Evolutionary conservation across 306 rosid species (phyloP).

Genomic region (Ziziphus jujuba): DNA sequence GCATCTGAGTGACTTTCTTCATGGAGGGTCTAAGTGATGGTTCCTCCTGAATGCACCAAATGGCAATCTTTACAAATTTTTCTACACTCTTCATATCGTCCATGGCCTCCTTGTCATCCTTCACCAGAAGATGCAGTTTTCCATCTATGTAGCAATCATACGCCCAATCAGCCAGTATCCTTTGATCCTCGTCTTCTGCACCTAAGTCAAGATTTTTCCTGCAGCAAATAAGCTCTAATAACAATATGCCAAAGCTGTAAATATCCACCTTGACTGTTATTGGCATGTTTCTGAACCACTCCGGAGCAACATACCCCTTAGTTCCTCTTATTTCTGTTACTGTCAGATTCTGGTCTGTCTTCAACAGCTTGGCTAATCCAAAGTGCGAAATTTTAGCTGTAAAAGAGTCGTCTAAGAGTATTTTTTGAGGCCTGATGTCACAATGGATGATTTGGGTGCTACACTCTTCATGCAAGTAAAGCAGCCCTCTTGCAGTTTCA

Average conservation of each 20-base stretch:
- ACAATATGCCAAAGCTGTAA: constrained; percentile 32
- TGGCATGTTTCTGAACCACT: constrained; percentile 24
- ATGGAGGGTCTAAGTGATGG: too few species aligned
- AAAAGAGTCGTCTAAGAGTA: constrained; percentile 26
- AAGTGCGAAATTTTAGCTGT: constrained; percentile 25
- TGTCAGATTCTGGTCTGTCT: neutral
- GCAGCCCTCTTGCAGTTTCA: constrained; percentile 31
- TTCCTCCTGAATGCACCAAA: too few species aligned
- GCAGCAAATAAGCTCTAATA: constrained; percentile 24
- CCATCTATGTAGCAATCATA: too few species aligned
- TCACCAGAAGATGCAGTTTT: too few species aligned
- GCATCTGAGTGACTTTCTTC: too few species aligned
- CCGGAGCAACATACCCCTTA: constrained; percentile 31
- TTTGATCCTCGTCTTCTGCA: neutral
- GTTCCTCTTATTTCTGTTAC: constrained; percentile 17
- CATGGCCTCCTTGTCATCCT: too few species aligned
- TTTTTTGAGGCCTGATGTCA: constrained; percentile 38
- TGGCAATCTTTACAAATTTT: too few species aligned
- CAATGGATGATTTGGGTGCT: constrained; percentile 29
- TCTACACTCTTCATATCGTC: too few species aligned
- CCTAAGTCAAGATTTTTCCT: neutral
- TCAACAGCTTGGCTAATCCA: constrained; percentile 32
- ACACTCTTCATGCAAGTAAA: constrained; percentile 38
- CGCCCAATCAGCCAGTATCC: constrained; percentile 15
- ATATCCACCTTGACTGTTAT: constrained; percentile 25